Conservation (phyloP, 495 filamentous ascomycete species). For the Penicillium desertorum region DNA sequence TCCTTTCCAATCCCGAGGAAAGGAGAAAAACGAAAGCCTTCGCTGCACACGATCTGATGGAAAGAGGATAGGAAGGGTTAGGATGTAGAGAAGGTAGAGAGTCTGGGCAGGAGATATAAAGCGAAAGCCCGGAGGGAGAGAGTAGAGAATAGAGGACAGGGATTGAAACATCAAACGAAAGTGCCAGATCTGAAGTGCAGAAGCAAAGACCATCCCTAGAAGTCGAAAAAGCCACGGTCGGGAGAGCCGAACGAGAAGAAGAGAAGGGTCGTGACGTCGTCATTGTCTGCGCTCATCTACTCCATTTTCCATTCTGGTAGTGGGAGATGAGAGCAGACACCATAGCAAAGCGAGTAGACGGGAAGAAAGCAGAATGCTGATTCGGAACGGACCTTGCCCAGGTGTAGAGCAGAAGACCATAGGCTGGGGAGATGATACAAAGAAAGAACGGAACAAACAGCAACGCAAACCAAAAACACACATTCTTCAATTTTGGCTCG, state of each 20-base stretch:
- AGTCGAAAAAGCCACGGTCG: slow-evolving; percentile 29
- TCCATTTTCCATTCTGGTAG: not conserved
- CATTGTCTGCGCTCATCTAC: slow-evolving; percentile 12
- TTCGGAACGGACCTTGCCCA: slow-evolving; percentile 4
- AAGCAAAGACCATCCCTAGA: slow-evolving; percentile 25
- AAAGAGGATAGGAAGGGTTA: not conserved
- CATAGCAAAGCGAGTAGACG: slow-evolving; percentile 3
- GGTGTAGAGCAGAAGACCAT: slow-evolving; percentile 5
- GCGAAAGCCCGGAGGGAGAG: slow-evolving; percentile 4
- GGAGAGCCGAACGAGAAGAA: slow-evolving; percentile 24
- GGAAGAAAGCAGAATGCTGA: slow-evolving; percentile 10
- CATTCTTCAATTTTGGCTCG: slow-evolving; percentile 25
- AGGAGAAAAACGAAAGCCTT: slow-evolving; percentile 2
- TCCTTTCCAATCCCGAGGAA: not conserved
- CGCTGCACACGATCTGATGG: slow-evolving; percentile 11
- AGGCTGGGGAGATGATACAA: slow-evolving; percentile 22
- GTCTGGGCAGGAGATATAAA: not conserved
- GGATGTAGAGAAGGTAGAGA: not conserved
- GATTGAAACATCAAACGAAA: slow-evolving; percentile 4
- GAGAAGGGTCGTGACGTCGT: slow-evolving; percentile 37
- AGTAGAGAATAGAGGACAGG: not conserved
- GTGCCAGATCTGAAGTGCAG: slow-evolving; percentile 11
- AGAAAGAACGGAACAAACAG: slow-evolving; percentile 4
- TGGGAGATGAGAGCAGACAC: slow-evolving; percentile 4
- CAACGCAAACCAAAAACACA: slow-evolving; percentile 12